A percentile compares a stretch with the other conserved stretches of the same genome.
These are phyloP conservation scores for Azolla pinnata DNA, from an alignment of 75 land plant genomes.

Conservation along the genomic window DNA sequence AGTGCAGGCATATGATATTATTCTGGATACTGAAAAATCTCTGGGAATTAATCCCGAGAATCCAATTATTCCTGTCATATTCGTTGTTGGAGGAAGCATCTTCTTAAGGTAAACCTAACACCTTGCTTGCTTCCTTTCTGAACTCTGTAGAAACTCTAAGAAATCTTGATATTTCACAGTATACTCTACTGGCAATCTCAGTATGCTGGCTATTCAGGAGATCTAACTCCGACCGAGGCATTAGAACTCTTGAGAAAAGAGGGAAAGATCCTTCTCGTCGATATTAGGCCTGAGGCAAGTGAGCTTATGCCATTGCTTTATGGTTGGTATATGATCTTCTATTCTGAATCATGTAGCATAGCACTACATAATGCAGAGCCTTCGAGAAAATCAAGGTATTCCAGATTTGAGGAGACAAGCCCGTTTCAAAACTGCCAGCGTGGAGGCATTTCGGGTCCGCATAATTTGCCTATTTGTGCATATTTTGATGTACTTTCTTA, in stretches of 20 bases:
- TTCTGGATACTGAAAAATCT: slow-evolving; percentile 43
- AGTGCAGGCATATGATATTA: slow-evolving; percentile 39
- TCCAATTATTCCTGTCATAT: slow-evolving; percentile 58
- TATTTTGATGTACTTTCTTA: not conserved
- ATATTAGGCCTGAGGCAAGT: slow-evolving; percentile 94
- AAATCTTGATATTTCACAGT: not conserved
- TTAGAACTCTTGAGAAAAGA: slow-evolving; percentile 47
- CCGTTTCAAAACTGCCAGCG: slow-evolving; percentile 55
- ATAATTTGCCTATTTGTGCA: too few species aligned
- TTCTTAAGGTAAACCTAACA: slow-evolving; percentile 48
- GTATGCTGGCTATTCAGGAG: slow-evolving; percentile 91
- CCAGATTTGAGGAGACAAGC: slow-evolving; percentile 79
- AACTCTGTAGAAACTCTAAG: not conserved
- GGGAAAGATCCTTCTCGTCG: slow-evolving; percentile 55
- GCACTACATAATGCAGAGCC: slow-evolving; percentile 45
- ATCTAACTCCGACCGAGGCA: slow-evolving; percentile 53
- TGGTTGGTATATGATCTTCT: too few species aligned
- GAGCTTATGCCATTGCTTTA: too few species aligned
- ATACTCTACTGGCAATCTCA: slow-evolving; percentile 31
- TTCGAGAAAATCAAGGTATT: slow-evolving; percentile 77
- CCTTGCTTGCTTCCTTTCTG: not conserved
- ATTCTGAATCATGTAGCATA: too few species aligned
- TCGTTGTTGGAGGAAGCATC: slow-evolving; percentile 56
- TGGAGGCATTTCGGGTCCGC: too few species aligned
- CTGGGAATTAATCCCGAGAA: slow-evolving; percentile 76